Conservation (phyloP, 148 eudicot species). For the Vaccinium vitisidaea region DNA sequence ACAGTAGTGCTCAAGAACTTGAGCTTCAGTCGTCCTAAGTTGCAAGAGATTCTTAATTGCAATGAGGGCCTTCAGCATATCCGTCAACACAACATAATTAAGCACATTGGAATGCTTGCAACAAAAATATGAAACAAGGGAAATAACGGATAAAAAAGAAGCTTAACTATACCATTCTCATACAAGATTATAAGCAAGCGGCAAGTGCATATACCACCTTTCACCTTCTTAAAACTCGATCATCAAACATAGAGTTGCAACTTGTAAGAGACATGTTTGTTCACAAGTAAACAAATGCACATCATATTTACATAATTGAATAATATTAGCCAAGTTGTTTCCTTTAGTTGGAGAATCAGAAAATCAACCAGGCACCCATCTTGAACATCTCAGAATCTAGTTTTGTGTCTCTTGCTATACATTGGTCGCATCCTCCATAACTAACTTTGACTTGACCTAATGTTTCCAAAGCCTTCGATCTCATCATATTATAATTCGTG, state of each 20-base stretch:
- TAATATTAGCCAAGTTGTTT: not conserved
- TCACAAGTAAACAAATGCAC: not conserved
- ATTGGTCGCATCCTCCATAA: not conserved
- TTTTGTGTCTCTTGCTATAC: not conserved
- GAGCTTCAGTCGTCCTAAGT: conserved; percentile 52
- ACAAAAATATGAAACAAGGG: not conserved
- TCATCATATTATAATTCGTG: not conserved
- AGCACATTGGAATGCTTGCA: conserved; percentile 4
- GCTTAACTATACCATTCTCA: not conserved
- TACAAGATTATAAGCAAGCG: not conserved
- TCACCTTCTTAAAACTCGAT: not conserved
- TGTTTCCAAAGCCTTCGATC: not conserved
- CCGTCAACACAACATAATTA: conserved; percentile 12
- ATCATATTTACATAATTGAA: too few species aligned
- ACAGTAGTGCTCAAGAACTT: conserved; percentile 58
- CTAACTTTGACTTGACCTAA: not conserved
- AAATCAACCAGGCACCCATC: not conserved
- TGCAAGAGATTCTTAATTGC: conserved; percentile 65
- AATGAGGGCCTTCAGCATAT: conserved; percentile 55
- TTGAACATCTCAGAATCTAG: not conserved
- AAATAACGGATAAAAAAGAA: not conserved
- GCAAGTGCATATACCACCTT: conserved; percentile 6
- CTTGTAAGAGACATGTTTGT: not conserved
- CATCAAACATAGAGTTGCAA: not conserved
- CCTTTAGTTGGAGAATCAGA: not conserved